Evolutionary conservation across 23 red algal genomes (phyloP).

Genomic region (Gracilariopsis chorda): DNA sequence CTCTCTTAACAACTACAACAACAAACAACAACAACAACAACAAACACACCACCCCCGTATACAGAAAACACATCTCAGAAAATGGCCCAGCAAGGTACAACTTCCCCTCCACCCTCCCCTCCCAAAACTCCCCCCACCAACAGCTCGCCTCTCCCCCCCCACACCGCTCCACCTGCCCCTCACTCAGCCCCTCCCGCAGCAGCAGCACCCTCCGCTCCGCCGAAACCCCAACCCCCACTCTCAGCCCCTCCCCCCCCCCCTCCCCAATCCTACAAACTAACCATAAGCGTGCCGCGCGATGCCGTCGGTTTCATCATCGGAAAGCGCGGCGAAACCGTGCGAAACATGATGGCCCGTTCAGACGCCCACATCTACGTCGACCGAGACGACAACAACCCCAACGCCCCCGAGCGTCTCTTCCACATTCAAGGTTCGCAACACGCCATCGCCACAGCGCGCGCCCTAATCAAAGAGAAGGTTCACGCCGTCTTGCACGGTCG

Average conservation of each 20-base stretch:
- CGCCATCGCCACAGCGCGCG: slow-evolving; percentile 31
- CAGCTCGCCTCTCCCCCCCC: neutral
- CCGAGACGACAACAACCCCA: slow-evolving; percentile 64
- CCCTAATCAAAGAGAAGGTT: slow-evolving; percentile 79
- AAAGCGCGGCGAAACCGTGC: slow-evolving; percentile 78
- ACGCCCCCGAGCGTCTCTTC: slow-evolving; percentile 60
- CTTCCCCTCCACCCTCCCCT: neutral
- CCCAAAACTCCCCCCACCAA: neutral
- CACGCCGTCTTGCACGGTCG: slow-evolving; percentile 66
- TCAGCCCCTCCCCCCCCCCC: neutral
- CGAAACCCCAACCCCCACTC: neutral
- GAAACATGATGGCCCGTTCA: slow-evolving; percentile 63
- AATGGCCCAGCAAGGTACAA: no score
- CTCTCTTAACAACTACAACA: no score
- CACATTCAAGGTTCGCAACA: slow-evolving; percentile 34
- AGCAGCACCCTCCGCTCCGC: neutral
- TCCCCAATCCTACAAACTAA: slow-evolving; percentile 1
- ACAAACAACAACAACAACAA: no score
- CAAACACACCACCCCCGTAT: no score
- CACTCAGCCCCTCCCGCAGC: neutral
- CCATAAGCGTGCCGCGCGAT: slow-evolving; percentile 61
- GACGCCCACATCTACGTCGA: slow-evolving; percentile 75
- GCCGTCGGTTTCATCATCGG: slow-evolving; percentile 85
- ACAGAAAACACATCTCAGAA: no score
- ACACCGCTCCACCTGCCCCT: neutral